Evolutionary conservation across 768 basidiomycete species (phyloP).

Genomic region (Lactifluus pinguis): DNA sequence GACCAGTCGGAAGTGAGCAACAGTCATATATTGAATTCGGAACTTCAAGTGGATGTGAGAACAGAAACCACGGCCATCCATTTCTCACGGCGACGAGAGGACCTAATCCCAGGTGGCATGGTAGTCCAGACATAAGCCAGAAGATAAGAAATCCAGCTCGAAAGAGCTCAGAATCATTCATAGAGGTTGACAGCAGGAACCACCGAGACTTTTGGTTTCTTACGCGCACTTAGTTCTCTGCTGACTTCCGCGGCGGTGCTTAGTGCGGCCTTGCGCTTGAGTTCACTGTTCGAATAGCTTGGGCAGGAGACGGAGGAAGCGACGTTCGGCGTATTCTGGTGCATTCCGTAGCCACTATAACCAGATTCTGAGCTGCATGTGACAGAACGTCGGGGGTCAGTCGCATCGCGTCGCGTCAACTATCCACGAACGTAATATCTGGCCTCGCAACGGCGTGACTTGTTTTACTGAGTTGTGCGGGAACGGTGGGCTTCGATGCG

Average conservation of each 20-base stretch:
- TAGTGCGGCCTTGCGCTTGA: conserved; percentile 29
- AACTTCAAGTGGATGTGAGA: neutral
- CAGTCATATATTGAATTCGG: neutral
- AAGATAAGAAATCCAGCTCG: neutral
- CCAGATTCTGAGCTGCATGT: neutral
- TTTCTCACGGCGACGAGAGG: no score
- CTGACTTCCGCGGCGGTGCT: conserved; percentile 18
- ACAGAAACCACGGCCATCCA: neutral
- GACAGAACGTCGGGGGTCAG: neutral
- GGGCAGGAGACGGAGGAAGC: neutral
- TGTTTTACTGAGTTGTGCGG: neutral
- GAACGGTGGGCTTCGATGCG: conserved; percentile 2
- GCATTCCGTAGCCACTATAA: conserved; percentile 29
- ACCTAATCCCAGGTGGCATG: neutral
- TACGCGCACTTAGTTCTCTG: conserved; percentile 30
- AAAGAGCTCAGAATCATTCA: conserved; percentile 34
- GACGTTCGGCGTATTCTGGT: conserved; percentile 31
- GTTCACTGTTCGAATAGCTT: conserved; percentile 20
- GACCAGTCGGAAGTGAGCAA: neutral
- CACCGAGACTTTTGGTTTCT: conserved; percentile 68
- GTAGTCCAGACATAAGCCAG: neutral
- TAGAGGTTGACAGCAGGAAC: conserved; percentile 63
- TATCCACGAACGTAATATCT: neutral
- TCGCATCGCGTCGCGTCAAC: neutral
- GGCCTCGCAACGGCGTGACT: neutral